phyloP scores from a whole-genome alignment of 495 filamentous ascomycete species.

The Daldinia concentrica region DNA sequence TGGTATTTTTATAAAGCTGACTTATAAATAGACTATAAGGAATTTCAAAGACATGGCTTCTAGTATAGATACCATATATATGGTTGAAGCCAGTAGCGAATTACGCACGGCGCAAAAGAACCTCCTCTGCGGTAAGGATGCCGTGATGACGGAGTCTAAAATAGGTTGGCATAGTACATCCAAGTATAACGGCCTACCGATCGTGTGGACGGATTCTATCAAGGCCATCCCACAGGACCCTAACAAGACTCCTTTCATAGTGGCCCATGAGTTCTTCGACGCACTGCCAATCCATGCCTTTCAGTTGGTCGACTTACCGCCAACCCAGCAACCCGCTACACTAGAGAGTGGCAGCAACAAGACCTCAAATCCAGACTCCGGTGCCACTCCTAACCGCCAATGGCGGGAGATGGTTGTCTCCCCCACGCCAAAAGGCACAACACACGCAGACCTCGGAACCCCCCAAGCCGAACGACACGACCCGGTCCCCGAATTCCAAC shows the following conservation, averaged over 20 bases:
- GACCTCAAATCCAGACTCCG: slow-evolving; percentile 57
- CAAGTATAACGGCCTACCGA: slow-evolving; percentile 74
- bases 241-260: slow-evolving; percentile 84
- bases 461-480: slow-evolving; percentile 64
- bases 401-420: slow-evolving; percentile 92
- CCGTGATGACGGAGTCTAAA: slow-evolving; percentile 71
- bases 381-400: slow-evolving; percentile 62
- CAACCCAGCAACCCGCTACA: slow-evolving; percentile 54
- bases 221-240: slow-evolving; percentile 70
- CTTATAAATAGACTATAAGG: slow-evolving; percentile 71
- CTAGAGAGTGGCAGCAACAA: slow-evolving; percentile 42
- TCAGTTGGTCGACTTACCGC: slow-evolving; percentile 68
- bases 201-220: slow-evolving; percentile 94
- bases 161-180: slow-evolving; percentile 79
- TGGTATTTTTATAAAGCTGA: slow-evolving; percentile 2
- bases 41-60: slow-evolving; percentile 81
- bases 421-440: slow-evolving; percentile 62
- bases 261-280: slow-evolving; percentile 98
- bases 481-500: slow-evolving; percentile 78
- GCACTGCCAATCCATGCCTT: slow-evolving; percentile 98
- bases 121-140: slow-evolving; percentile 81
- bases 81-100: slow-evolving; percentile 86
- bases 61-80: slow-evolving; percentile 83
- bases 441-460: slow-evolving; percentile 54
- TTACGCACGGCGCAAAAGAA: slow-evolving; percentile 79